Conservation (phyloP, 2,329 filamentous ascomycete species). For the Didymella pinodella region DNA sequence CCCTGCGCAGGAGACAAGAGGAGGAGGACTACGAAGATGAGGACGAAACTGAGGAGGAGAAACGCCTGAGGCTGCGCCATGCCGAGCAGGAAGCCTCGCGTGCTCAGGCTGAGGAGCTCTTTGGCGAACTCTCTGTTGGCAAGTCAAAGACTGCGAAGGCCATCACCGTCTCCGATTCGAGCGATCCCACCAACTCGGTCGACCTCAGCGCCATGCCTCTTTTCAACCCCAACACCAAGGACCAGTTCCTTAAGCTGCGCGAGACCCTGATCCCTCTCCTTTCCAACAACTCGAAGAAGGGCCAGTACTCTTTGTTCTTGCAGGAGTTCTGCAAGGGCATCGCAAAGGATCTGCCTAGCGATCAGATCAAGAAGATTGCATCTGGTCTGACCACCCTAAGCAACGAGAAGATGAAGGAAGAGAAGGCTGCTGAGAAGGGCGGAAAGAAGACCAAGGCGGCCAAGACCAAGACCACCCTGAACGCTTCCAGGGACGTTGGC, state of each 20-base stretch:
- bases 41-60: slow-evolving; percentile 76
- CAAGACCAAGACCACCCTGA: slow-evolving; percentile 90
- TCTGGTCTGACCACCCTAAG: slow-evolving; percentile 86
- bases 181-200: slow-evolving; percentile 78
- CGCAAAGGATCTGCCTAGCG: slow-evolving; percentile 83
- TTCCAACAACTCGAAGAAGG: slow-evolving; percentile 78
- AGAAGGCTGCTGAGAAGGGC: slow-evolving; percentile 92
- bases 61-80: slow-evolving; percentile 75
- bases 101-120: slow-evolving; percentile 88
- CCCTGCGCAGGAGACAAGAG: slow-evolving; percentile 64
- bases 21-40: slow-evolving; percentile 66
- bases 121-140: slow-evolving; percentile 76
- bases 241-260: slow-evolving; percentile 82
- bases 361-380: slow-evolving; percentile 96
- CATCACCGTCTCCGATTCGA: slow-evolving; percentile 72
- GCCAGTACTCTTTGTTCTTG: slow-evolving; percentile 88
- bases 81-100: slow-evolving; percentile 90
- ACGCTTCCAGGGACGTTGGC: slow-evolving; percentile 67
- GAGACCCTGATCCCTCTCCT: slow-evolving; percentile 82
- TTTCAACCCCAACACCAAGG: slow-evolving; percentile 89
- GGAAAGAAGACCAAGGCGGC: slow-evolving; percentile 97
- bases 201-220: slow-evolving; percentile 82
- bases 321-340: slow-evolving; percentile 91
- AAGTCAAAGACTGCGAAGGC: slow-evolving; percentile 74
- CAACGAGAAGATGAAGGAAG: slow-evolving; percentile 99